Evolutionary conservation across 768 basidiomycete genomes (phyloP).

Genomic region (Hygrocybe punicea): DNA sequence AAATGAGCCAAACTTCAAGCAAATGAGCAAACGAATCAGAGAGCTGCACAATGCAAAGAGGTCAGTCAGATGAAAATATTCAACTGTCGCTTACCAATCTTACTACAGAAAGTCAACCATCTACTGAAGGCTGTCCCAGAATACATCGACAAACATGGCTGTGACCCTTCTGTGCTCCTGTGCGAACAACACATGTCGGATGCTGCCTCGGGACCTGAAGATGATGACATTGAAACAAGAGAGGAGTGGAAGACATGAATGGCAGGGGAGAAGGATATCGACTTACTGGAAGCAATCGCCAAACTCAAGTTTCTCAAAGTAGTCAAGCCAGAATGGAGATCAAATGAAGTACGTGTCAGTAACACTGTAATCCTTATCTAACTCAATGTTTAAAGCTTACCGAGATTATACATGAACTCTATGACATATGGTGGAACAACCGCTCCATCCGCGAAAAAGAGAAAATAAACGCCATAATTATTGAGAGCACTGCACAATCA

Average conservation of each 20-base stretch:
- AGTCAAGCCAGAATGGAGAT: constrained; percentile 8
- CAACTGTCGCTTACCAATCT: too few species aligned
- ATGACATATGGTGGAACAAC: not conserved
- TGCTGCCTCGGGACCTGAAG: constrained; percentile 14
- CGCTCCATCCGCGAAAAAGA: not conserved
- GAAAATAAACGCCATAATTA: not conserved
- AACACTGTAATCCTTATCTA: not conserved
- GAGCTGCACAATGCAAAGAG: too few species aligned
- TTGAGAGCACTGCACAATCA: not conserved
- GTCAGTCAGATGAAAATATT: too few species aligned
- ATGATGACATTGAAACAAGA: constrained; percentile 1
- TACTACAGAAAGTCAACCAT: too few species aligned
- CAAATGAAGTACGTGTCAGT: constrained; percentile 1
- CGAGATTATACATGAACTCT: constrained; percentile 5
- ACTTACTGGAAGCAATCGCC: not conserved
- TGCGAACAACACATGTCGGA: constrained; percentile 4
- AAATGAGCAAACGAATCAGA: too few species aligned
- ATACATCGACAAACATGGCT: too few species aligned
- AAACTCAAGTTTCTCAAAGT: constrained; percentile 9
- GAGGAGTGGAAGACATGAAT: constrained; percentile 10
- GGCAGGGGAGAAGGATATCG: constrained; percentile 4
- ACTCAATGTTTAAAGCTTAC: not conserved
- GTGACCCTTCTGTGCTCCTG: too few species aligned
- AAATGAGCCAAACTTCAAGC: too few species aligned
- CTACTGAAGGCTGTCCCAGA: too few species aligned